These are phyloP conservation scores for Dendryphion nanum DNA, from an alignment of 2,329 filamentous ascomycete genomes.

Conservation along the genomic window DNA sequence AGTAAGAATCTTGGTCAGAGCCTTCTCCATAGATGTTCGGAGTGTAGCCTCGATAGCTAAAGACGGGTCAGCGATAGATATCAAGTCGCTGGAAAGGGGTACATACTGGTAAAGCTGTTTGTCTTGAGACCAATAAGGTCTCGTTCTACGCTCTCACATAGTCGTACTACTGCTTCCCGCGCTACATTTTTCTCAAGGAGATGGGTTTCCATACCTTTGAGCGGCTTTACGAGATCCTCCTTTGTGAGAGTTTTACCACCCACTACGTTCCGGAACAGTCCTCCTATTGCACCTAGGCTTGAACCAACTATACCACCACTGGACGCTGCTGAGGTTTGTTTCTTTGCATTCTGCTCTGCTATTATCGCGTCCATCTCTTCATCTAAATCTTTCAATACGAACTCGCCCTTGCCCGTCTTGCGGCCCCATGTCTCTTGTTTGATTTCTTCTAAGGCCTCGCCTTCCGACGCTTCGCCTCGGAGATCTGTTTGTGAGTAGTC, in stretches of 20 bases:
- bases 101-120: conserved; percentile 74
- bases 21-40: conserved; percentile 83
- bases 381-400: conserved; percentile 87
- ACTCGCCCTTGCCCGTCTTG: conserved; percentile 82
- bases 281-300: conserved; percentile 77
- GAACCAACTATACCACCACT: conserved; percentile 68
- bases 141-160: conserved; percentile 88
- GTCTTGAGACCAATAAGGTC: conserved; percentile 91
- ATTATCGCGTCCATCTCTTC: conserved; percentile 92
- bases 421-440: conserved; percentile 81
- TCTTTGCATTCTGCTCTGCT: conserved; percentile 68
- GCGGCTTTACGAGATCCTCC: conserved; percentile 83
- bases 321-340: conserved; percentile 21
- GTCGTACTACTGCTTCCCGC: conserved; percentile 83
- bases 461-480: conserved; percentile 48
- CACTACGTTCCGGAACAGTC: conserved; percentile 90
- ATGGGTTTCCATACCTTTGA: conserved; percentile 96
- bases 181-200: conserved; percentile 94
- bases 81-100: conserved; percentile 5
- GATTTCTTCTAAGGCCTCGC: conserved; percentile 68
- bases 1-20: conserved; percentile 90
- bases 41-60: conserved; percentile 75
- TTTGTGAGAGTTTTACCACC: conserved; percentile 91
- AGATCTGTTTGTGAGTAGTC: conserved; percentile 79
- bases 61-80: background rate